Evolutionary conservation across 345 rosid genomes (phyloP), one percentile per base, ranked within the genome.

Genomic region (Salix brachista): DNA sequence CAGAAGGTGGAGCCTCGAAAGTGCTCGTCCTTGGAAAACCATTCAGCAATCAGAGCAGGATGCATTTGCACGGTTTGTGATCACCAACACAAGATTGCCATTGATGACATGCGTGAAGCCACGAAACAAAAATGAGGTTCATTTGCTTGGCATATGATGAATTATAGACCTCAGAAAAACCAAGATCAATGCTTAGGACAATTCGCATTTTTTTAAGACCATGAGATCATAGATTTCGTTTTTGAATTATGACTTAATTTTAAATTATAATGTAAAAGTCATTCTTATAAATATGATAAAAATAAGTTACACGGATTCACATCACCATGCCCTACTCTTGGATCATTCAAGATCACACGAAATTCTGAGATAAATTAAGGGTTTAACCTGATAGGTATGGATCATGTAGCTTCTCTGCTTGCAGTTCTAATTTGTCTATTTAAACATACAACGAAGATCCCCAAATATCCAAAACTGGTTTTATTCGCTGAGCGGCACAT

Each of bases 401-500:
- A 21, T 26, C 42, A 36, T 54, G 14, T 60, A 69, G 41, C 32
- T 77, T 42, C 44, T 12, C 52, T 32, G 32, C 30, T 21, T 17
- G 75, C 19, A 19, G 76, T 41, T 16, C 65, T 39, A 65, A 65
- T 66, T 21, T 36, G 32, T 30, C 41, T 14, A 28, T 41, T 62
- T 72, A 69, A 18, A 37, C 70, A n/a, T 60, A 44, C 52, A 73
- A 11, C 18, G 30, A 52, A 5, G 39, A n/a, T 58, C 32, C 11
- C 56, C 32, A 8, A 12, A 69, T 18, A 60, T 65, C 79, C 82
- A 72, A 79, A 83, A 81, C 61, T 72, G 79, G 77, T 65, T 83
- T 83, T 83, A 79, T 84, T 86, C 16, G 82, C 88, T 32, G 82
- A 56, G 76, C 28, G 52, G 37, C 54, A 67, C 70, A 30, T 61